A percentile compares a stretch with the other conserved stretches of the same genome.
Evolutionary conservation across 2,329 filamentous ascomycete genomes (phyloP).

Genomic region (Coniella lustricola): DNA sequence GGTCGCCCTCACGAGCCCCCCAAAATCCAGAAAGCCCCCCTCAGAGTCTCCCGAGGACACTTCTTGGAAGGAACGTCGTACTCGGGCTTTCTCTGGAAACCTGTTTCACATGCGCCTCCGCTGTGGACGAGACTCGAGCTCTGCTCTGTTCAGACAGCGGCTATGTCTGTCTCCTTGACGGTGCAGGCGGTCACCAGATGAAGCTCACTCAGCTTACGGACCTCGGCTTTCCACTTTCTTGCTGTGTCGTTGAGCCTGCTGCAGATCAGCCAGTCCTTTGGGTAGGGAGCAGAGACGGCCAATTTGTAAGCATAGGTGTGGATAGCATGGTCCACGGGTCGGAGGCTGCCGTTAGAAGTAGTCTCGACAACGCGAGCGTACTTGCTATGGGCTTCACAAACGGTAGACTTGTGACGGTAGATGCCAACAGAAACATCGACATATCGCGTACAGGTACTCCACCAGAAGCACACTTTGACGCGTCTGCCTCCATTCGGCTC

Average conservation of each 20-base stretch:
- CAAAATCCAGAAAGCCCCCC: conserved; percentile 35
- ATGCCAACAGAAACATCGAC: conserved; percentile 68
- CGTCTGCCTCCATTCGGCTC: conserved; percentile 45
- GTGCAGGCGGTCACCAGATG: conserved; percentile 58
- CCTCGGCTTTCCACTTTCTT: conserved; percentile 60
- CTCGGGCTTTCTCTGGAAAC: conserved; percentile 75
- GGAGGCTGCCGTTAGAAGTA: conserved; percentile 23
- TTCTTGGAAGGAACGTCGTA: conserved; percentile 81
- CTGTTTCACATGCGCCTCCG: conserved; percentile 72
- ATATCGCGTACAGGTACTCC: conserved; percentile 48
- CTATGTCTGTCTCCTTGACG: conserved; percentile 82
- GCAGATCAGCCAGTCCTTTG: conserved; percentile 47
- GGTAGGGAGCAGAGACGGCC: conserved; percentile 61
- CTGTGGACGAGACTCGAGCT: conserved; percentile 65
- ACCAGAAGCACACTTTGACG: conserved; percentile 31
- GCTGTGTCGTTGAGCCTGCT: conserved; percentile 49
- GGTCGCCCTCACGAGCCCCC: conserved; percentile 58
- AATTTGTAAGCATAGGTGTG: conserved; percentile 48
- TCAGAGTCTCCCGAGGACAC: conserved; percentile 49
- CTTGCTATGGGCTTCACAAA: conserved; percentile 62
- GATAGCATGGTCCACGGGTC: conserved; percentile 38
- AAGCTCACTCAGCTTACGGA: conserved; percentile 61
- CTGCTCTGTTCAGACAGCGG: conserved; percentile 83
- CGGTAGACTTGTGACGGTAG: conserved; percentile 65
- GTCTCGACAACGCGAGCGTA: conserved; percentile 25